Base-by-base conservation (phyloP, 495 filamentous ascomycete genomes). In the Emericellopsis terricola region DNA sequence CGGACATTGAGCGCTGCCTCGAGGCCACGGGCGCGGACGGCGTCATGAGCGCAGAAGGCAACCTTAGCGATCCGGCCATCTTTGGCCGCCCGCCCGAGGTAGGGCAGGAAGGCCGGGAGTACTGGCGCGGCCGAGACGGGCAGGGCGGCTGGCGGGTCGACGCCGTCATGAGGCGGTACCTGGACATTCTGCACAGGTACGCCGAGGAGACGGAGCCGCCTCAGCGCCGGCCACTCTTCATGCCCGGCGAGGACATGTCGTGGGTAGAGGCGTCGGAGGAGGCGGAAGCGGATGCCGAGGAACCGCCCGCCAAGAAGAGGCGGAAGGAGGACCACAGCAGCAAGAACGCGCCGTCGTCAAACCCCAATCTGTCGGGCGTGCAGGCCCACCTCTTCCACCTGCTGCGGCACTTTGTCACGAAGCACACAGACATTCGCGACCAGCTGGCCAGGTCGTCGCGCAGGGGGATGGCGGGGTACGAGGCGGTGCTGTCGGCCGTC, bases 11-110 rank as follows among this genome's bases (percentile, higher is more conserved):
- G 21, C 50, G 50, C 20, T 99, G 89, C 46, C 56, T 96, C 10
- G 65, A 71, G 38, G 77, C 60, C n/a, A 97, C 89, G 0, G 83
- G 83, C 10, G 87, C 75, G 1, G 89, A 97, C 52, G 89, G 68
- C 10, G 77, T 97, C 20, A 96, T 97, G 89, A 83, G 73, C 40
- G 89, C 89, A 1, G 89, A 97, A 46, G 87, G 84, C 2, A 93
- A 92, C 45, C 65, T 97, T 1, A 81, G 77, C 42, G 85, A 97
- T 49, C 89, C 89, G 0, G 71, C 74, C 1, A 78, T 96, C 21
- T 96, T 96, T 52, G 73, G 73, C 27, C 55, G 67, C 29, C 62
- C 72, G 9, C 82, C 81, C 1, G 44, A 64, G 1, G 36, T 60
- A 2, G 81, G 77, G 2, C 47, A 69, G 18, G 76, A 79, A 48